These are phyloP conservation scores for Combretum micranthum DNA, from an alignment of 345 rosid species.

Conservation along the genomic window DNA sequence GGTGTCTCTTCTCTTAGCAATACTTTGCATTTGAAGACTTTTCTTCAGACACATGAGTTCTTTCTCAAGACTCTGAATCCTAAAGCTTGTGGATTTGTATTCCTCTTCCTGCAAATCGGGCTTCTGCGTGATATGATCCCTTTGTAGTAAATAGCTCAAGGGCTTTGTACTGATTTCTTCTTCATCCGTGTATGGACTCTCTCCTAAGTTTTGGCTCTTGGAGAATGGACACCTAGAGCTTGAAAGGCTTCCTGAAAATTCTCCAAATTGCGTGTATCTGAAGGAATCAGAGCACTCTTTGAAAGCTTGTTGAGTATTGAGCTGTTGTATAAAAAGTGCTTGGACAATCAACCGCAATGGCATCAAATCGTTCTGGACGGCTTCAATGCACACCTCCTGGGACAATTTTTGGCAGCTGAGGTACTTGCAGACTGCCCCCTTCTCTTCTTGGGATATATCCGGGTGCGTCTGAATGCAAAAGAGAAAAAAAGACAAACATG, in stretches of 20 bases:
- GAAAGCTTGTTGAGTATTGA: constrained; percentile 67
- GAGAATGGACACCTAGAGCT: constrained; percentile 56
- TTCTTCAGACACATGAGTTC: constrained; percentile 54
- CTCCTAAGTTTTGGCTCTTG: constrained; percentile 31
- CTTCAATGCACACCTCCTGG: constrained; percentile 58
- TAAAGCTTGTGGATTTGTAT: constrained; percentile 63
- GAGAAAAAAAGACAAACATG: neutral
- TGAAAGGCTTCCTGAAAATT: constrained; percentile 45
- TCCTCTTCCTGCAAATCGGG: constrained; percentile 34
- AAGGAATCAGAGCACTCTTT: constrained; percentile 68
- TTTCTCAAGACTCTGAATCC: constrained; percentile 70
- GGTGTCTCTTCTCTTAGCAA: constrained; percentile 23
- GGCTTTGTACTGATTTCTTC: constrained; percentile 32
- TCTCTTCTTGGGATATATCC: constrained; percentile 58
- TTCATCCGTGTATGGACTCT: constrained; percentile 46
- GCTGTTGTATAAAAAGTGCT: constrained; percentile 71
- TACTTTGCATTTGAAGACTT: constrained; percentile 35
- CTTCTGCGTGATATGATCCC: constrained; percentile 25
- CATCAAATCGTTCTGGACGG: constrained; percentile 83
- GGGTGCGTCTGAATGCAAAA: constrained; percentile 37
- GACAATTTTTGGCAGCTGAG: constrained; percentile 71
- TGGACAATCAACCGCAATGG: constrained; percentile 70
- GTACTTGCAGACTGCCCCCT: constrained; percentile 53
- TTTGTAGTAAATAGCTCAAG: constrained; percentile 31
- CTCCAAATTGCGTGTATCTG: constrained; percentile 34